Base-by-base conservation (phyloP, 129 eudicot genomes). In the Pulicaria dysenterica region DNA sequence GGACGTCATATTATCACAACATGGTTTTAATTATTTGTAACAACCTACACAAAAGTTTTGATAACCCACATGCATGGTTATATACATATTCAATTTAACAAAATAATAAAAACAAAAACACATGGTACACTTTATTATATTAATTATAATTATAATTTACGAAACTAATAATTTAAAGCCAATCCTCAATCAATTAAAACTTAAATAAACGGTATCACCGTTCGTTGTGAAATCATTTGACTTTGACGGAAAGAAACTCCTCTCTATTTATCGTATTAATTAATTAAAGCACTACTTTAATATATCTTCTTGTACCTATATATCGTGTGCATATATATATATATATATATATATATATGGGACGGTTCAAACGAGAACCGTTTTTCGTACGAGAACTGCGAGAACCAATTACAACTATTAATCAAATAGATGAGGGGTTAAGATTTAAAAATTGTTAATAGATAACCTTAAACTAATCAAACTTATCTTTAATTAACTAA, bases 51-150 rank as follows among this genome's bases (percentile, higher is more conserved):
- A 46, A 67, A 67, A 67, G 58, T 46, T 46, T 47, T 5, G 16
- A 11, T 31, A 67, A 67, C 44, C 72, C 72, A 67, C 72, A 47
- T 67, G 72, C 72, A 47, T 67, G 72, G 72, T 46, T 48, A 46
- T 17, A 19, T 19, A 50, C 24, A 24, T 24, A 24, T 67, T 31
- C n/a, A 13, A 11, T 47, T 46, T 12, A 46, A 31, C 8, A 67
- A 66, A 24, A 39, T 19, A 45, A 65, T 38, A 60, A 38, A 38
- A 39, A 60, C 42, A 66, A 46, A 66, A 31, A 45, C 70, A 67
- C 72, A 48, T 67, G 71, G 71, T 66, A 46, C 7, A 66, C 24
- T 66, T 66, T 47, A 66, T 66, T 64, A 11, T 45, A 46, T 66
- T 24, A 66, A 46, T 10, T 66, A 3, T 24, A 24, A 24, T 2